Evolutionary conservation across 106 monocot species (phyloP), one percentile per base, ranked within the genome.

Genomic region (Gastrodia elata): DNA sequence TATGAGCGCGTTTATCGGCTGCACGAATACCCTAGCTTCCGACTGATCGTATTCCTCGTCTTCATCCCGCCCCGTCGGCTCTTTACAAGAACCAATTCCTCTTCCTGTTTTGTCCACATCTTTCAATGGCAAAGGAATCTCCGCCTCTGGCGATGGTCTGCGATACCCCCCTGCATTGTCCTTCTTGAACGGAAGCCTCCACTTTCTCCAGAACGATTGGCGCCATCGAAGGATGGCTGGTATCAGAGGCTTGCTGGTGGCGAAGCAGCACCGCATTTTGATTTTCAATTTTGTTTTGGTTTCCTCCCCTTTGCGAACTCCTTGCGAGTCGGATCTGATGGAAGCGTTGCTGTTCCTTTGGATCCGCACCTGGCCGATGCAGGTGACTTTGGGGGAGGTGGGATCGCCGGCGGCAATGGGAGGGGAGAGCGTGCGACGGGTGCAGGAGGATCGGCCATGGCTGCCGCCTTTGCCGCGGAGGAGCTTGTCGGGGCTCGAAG

Each of bases 291-390:
- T 26, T 11, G 8, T 35, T 40, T 39, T 41, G 24, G 38, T 16
- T 9, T 69, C 69, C 37, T 18, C 14, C 24, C 0, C 9, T 38
- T 78, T 67, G 9, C 40, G 27, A 14, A 30, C 32, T 61, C 32
- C 1, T 61, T 30, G 27, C 32, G 30, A 61, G 32, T 61, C 32
- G 30, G 30, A 33, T 32, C 61, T 61, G 3, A 30, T 11, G 18
- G 52, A 69, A 28, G 49, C 76, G 76, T 83, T 90, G 39, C 74
- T 77, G 68, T 73, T 74, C 6, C 61, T 68, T 27, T 71, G 67
- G 64, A 91, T 85, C 22, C 89, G 74, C 14, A 95, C 94, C 74
- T 95, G 94, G 64, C 94, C 94, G 64, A 95, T 95, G 80, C 94
- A 95, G 44, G 94, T 89, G 80, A 95, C 94, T 68, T 89, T 91